Evolutionary conservation across 1,284 basidiomycete genomes (phyloP), one percentile per base, ranked within the genome.

Genomic region (Pisolithus thermaeus): DNA sequence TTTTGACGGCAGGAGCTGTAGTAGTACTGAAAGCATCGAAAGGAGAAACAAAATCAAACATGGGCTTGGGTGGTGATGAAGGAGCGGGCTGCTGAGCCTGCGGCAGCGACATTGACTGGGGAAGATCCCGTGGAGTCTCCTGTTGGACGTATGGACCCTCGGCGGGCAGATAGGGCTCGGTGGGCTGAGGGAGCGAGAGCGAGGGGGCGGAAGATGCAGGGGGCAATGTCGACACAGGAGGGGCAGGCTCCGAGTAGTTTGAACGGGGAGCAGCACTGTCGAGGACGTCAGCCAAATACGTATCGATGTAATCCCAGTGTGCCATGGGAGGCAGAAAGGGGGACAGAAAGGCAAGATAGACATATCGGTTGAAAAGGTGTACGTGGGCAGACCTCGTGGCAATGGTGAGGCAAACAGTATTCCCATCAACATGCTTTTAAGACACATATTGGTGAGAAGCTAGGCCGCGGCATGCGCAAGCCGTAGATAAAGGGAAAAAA

Each of bases 31-130:
- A 74, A 12, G 87, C 86, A 59, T 91, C 89, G 59, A 91, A 90
- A 3, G 89, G 84, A 50, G 87, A 90, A 51, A 85, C 76, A 55
- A 88, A 91, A 46, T 90, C 86, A 59, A 90, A 91, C 77, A 90
- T 81, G 49, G 85, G 84, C 67, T 85, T 84, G 58, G 80, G 83
- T 28, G 83, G 77, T 41, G 86, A 83, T 32, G 84, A 80, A 0
- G 86, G 81, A 9, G 77, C 72, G 42, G 75, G 75, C 49, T 75
- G 78, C 52, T 72, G 73, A 23, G 59, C 59, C 47, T 61, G 61
- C 39, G 67, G 52, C 47, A 52, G 52, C 30, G 65, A 50, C 50
- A 62, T 28, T 8, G 57, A 58, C 50, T 73, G 72, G 22, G 65
- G 66, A 38, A 50, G 64, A 50, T 53, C 73, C 61, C 55, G 75